Conservation (phyloP, 1,139 yeast genomes). For the Debaryomyces coudertii region DNA sequence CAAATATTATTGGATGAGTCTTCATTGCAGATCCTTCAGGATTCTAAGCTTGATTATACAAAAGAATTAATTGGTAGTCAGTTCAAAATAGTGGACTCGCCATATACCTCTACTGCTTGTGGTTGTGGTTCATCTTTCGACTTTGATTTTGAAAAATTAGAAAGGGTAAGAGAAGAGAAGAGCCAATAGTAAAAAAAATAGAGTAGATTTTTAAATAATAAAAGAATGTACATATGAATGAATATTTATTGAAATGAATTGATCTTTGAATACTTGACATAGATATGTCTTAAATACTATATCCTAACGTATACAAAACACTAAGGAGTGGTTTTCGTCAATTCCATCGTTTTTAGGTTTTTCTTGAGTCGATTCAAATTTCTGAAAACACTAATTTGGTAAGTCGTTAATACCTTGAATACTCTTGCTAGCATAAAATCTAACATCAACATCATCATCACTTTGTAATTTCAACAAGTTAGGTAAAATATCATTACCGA, state of each 20-base stretch:
- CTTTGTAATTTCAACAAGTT: slow-evolving; percentile 63
- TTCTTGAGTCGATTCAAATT: slow-evolving; percentile 70
- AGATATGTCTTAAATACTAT: slow-evolving; percentile 3
- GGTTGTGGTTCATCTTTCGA: slow-evolving; percentile 98
- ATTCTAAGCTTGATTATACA: slow-evolving; percentile 85
- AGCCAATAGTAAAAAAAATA: slow-evolving; percentile 5
- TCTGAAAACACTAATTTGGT: slow-evolving; percentile 28
- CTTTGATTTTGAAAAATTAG: slow-evolving; percentile 68
- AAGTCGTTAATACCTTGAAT: slow-evolving; percentile 39
- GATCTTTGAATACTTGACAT: neutral
- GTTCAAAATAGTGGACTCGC: slow-evolving; percentile 88
- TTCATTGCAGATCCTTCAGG: slow-evolving; percentile 80
- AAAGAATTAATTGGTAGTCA: slow-evolving; percentile 94
- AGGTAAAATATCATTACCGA: slow-evolving; percentile 61
- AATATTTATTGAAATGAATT: slow-evolving; percentile 8
- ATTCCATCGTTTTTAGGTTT: neutral
- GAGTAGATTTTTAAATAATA: neutral
- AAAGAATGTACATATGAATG: slow-evolving; percentile 2
- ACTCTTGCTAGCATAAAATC: slow-evolving; percentile 77
- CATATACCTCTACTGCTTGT: slow-evolving; percentile 87
- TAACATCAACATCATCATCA: slow-evolving; percentile 88
- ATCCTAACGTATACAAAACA: neutral
- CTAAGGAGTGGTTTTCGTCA: no score
- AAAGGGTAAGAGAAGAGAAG: slow-evolving; percentile 23
- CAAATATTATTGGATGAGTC: slow-evolving; percentile 77